Percentiles rank a stretch among this genome's conserved stretches.
Evolutionary conservation across 768 basidiomycete species (phyloP).

Genomic region (Coprinopsis strossmayeri): DNA sequence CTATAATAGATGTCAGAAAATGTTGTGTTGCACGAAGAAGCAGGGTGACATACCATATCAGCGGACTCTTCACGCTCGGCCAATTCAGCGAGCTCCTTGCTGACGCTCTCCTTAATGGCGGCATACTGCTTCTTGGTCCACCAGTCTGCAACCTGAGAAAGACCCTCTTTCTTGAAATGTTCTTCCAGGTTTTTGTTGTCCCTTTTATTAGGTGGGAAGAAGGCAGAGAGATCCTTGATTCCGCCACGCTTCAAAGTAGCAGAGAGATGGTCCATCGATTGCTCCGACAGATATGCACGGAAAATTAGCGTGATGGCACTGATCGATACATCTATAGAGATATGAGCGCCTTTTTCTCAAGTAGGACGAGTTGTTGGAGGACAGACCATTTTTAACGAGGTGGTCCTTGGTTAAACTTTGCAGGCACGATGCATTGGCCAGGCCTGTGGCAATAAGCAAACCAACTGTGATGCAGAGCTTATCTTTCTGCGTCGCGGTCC

Average conservation of each 20-base stretch:
- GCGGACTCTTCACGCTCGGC: conserved; percentile 62
- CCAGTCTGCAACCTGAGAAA: conserved; percentile 85
- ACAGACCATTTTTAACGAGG: conserved; percentile 85
- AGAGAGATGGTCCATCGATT: conserved; percentile 87
- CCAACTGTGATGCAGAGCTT: conserved; percentile 81
- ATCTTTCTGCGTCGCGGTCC: conserved; percentile 69
- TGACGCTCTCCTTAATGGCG: conserved; percentile 71
- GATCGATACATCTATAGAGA: conserved; percentile 82
- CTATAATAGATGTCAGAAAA: conserved; percentile 28
- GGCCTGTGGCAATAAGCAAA: conserved; percentile 77
- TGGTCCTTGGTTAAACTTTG: conserved; percentile 87
- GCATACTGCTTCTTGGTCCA: conserved; percentile 87
- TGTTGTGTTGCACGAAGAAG: conserved; percentile 6
- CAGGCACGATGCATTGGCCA: conserved; percentile 72
- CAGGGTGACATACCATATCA: conserved; percentile 48
- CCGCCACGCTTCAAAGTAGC: conserved; percentile 76
- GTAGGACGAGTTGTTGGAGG: conserved; percentile 5
- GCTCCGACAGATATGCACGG: conserved; percentile 73
- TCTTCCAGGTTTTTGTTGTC: conserved; percentile 70
- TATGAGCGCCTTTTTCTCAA: too few species aligned
- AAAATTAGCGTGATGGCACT: conserved; percentile 73
- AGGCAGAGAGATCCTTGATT: conserved; percentile 76
- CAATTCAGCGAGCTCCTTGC: conserved; percentile 62
- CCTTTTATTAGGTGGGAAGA: conserved; percentile 85
- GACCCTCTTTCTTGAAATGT: conserved; percentile 76